These are phyloP conservation scores for Coleophoma crateriformis DNA, from an alignment of 2,329 filamentous ascomycete genomes.

Conservation along the genomic window DNA sequence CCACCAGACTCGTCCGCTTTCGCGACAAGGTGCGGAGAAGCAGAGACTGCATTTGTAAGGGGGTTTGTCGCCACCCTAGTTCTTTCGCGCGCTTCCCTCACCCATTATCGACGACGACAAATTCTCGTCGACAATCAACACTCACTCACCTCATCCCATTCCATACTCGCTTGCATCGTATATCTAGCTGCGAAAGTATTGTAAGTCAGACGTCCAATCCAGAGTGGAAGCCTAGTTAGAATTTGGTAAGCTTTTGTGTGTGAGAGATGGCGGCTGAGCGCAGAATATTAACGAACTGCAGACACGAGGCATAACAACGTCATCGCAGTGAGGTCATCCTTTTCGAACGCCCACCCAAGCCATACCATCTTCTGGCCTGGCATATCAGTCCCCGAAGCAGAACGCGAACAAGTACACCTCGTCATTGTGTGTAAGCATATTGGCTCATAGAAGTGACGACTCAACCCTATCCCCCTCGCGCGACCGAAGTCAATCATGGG, in stretches of 20 bases:
- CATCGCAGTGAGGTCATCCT: slow-evolving; percentile 2
- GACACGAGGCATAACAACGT: slow-evolving; percentile 1
- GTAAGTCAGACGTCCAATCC: neutral
- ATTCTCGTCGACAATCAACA: neutral
- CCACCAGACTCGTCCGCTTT: neutral
- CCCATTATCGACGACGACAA: neutral
- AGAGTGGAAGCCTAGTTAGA: neutral
- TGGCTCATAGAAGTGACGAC: slow-evolving; percentile 4
- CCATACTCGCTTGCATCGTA: neutral
- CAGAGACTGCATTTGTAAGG: slow-evolving; percentile 2
- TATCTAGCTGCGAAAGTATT: neutral
- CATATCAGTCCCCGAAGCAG: neutral
- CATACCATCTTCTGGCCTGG: neutral
- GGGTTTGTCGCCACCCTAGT: neutral
- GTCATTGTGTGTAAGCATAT: slow-evolving; percentile 3
- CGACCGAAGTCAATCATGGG: slow-evolving; percentile 17
- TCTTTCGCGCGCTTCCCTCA: neutral
- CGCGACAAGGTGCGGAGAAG: neutral
- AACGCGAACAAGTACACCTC: neutral
- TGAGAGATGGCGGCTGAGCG: neutral
- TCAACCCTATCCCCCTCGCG: slow-evolving; percentile 3
- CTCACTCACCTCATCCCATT: neutral
- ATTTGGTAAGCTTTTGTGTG: neutral
- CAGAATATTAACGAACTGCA: slow-evolving; percentile 2
- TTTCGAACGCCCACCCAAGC: neutral